Evolutionary conservation across 257 asterid genomes (phyloP), one percentile per base, ranked within the genome.

Genomic region (Handroanthus guayacan): DNA sequence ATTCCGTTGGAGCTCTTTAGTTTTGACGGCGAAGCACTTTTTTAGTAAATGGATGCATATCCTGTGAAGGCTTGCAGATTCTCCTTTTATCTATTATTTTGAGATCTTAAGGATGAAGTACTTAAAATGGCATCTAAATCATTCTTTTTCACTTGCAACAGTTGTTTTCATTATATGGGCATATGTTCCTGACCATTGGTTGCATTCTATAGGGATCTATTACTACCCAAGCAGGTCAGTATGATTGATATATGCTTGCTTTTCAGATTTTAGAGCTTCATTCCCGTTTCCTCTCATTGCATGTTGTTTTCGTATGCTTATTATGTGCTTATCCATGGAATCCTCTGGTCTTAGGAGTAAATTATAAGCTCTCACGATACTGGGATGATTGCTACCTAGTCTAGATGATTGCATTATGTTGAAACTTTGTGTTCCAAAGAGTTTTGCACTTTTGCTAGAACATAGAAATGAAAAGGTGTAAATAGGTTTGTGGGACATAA

Each of bases 171-270:
- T 90, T 58, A 78, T 88, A 50, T 92, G 97, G 97, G 94, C 97
- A 62, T 92, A 87, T 84, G 87, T 81, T 82, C 97, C 92, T 1
- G 94, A 87, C 72, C 51, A 54, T 72, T 92, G 92, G 94, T 75
- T 92, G 88, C 94, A 89, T 72, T 84, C 89, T 11, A 73, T 88
- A 16, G 96, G 96, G 76, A 88, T 92, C 75, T 85, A 79, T 74
- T 92, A 90, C 86, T 87, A 87, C 47, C 96, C 97, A 67, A 92
- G 94, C 94, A 90, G 89, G 96, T 89, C 72, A 80, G 82, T 64
- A 45, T 20, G 6, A 44, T 71, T 57, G 48, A 70, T 79, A 58
- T 73, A 66, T 80, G 50, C 78, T 62, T 54, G 65, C 72, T 38
- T 73, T 39, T 68, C 43, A 5, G 17, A 56, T 55, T 69, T 16